Base-by-base conservation (phyloP, 768 basidiomycete species). In the Cystoderma amianthinum region DNA sequence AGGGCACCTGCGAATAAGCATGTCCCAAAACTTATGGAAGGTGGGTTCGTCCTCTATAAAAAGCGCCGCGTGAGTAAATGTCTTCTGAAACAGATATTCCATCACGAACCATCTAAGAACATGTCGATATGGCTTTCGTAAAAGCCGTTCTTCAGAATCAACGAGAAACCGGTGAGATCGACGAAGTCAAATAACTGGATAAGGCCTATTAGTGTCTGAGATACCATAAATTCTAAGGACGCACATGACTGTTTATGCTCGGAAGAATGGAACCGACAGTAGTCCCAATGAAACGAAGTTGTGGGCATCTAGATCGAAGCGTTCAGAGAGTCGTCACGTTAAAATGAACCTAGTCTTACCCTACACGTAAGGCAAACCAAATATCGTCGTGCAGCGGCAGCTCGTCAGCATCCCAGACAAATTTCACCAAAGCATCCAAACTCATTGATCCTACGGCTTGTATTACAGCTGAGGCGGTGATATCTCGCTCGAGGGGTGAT, bases 361-460 rank as follows among this genome's bases (percentile, higher is more conserved):
- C 78, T 40, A 75, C 60, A 25, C 82, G 74, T 49, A 89, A 63
- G 33, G 80, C 76, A 45, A 82, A 73, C 85, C 85, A 89, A 80
- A 89, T 82, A 46, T 82, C 78, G 44, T 87, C 85, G 46, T 75
- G 62, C 23, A 69, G 72, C 12, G 80, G 74, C 23, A 78, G 64
- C 54, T 84, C 81, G 10, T 83, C 82, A 3, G 74, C 81, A 45
- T 80, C 80, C 85, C 85, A 89, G 24, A 74, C 60, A 50, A 88
- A 88, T 10, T 65, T 76, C 20, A 67, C 61, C 30, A 89, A 68
- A 15, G 80, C 81, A 36, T 87, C 85, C 32, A 88, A 59, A 36
- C 61, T 56, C 50, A 51, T 61, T 30, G 72, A 64, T 4, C 60
- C 60, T 5, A 78, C 81, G 6, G 74, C 62, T 16, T 64, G 52